phyloP scores from a whole-genome alignment of 2,329 filamentous ascomycete genomes.

The Fusarium tuaranense region DNA sequence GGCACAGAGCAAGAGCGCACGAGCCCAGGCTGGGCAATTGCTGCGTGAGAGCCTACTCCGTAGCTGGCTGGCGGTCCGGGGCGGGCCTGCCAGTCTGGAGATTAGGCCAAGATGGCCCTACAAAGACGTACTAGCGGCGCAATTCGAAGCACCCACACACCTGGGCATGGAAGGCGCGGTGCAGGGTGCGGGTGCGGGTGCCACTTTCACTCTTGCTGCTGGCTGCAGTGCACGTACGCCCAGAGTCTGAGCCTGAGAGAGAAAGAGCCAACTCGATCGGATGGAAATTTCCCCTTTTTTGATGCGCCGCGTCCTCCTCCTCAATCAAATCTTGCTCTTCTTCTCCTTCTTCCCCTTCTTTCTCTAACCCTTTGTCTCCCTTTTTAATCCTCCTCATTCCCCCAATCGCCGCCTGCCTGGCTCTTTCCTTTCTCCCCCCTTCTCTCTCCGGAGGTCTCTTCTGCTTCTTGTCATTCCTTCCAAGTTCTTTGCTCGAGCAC shows the following conservation, averaged over 20 bases:
- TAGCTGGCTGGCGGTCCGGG: slow-evolving; percentile 15
- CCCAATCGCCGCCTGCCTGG: slow-evolving; percentile 37
- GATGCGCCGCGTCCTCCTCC: slow-evolving; percentile 42
- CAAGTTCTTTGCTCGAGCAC: slow-evolving; percentile 36
- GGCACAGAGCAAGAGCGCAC: slow-evolving; percentile 17
- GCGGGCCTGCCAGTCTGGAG: slow-evolving; percentile 28
- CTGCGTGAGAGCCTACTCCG: background rate
- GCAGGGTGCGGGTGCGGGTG: slow-evolving; percentile 20
- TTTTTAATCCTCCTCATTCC: slow-evolving; percentile 40
- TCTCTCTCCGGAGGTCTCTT: slow-evolving; percentile 42
- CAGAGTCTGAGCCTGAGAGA: background rate
- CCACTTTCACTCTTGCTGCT: slow-evolving; percentile 38
- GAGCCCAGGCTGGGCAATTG: slow-evolving; percentile 13
- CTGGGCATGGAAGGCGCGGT: slow-evolving; percentile 29
- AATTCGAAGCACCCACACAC: slow-evolving; percentile 25
- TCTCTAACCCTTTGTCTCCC: slow-evolving; percentile 35
- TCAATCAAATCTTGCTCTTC: slow-evolving; percentile 41
- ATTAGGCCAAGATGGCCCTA: slow-evolving; percentile 40
- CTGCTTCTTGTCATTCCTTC: slow-evolving; percentile 55
- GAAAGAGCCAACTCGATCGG: slow-evolving; percentile 36
- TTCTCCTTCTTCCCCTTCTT: slow-evolving; percentile 45
- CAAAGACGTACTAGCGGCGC: slow-evolving; percentile 37
- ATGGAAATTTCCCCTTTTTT: slow-evolving; percentile 56
- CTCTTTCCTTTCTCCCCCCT: slow-evolving; percentile 29
- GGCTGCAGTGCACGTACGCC: slow-evolving; percentile 15